phyloP scores from a whole-genome alignment of 257 asterid species.

The Osmanthus fragrans region DNA sequence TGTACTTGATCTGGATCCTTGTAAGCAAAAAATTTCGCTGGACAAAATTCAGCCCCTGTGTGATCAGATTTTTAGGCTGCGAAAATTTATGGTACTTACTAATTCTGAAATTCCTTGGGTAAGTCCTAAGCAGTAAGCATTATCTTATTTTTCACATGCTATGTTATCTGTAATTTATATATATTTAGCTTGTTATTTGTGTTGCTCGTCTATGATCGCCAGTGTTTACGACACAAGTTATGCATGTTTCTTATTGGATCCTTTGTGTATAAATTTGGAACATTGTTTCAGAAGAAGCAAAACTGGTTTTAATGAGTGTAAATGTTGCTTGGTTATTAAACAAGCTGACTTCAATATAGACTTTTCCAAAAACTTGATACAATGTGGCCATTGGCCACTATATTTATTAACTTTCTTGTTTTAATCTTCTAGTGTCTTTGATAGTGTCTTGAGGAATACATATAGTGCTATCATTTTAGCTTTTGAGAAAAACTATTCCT shows the following conservation, averaged over 20 bases:
- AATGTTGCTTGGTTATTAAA: no score
- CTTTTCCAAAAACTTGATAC: not conserved
- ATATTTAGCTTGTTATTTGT: not conserved
- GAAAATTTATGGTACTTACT: slow-evolving; percentile 52
- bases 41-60: slow-evolving; percentile 45
- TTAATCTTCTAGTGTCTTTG: not conserved
- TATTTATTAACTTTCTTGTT: no score
- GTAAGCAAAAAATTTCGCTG: slow-evolving; percentile 34
- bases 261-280: no score
- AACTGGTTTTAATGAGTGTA: no score
- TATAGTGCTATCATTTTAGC: not conserved
- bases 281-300: no score
- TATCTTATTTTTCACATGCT: slow-evolving; percentile 2
- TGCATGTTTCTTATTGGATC: no score
- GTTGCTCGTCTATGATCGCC: not conserved
- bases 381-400: no score
- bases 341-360: not conserved
- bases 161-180: slow-evolving; percentile 8
- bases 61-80: slow-evolving; percentile 48
- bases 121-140: slow-evolving; percentile 28
- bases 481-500: not conserved
- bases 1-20: slow-evolving; percentile 61
- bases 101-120: slow-evolving; percentile 61
- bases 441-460: not conserved
- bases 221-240: no score